Conservation (phyloP, 108 stramenopile genomes). For the Tribonema minus region DNA sequence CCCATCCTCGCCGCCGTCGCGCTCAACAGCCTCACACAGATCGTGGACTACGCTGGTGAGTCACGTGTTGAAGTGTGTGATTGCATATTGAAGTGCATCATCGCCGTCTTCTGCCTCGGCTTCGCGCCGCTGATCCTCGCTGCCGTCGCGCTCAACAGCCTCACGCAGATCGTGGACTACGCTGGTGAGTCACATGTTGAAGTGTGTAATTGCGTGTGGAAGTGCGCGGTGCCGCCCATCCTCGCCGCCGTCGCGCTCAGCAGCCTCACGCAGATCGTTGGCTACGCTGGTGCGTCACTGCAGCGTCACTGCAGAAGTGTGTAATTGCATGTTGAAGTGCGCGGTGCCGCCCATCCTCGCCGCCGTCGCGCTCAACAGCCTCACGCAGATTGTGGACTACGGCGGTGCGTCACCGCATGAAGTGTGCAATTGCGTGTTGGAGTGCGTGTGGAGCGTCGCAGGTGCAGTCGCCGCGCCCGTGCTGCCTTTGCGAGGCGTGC, state of each 20-base stretch:
- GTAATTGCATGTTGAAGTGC: neutral
- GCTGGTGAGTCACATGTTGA: neutral
- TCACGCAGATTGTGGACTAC: neutral
- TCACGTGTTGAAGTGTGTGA: neutral
- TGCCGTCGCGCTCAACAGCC: neutral
- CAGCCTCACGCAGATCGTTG: conserved; percentile 14
- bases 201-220: neutral
- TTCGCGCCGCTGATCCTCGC: neutral
- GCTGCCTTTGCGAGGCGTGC: too few relatives aligned
- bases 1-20: conserved; percentile 10
- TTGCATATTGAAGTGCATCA: neutral
- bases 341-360: too few relatives aligned
- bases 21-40: neutral
- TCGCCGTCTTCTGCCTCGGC: neutral
- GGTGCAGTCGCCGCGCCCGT: too few relatives aligned
- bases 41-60: conserved; percentile 32
- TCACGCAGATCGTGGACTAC: neutral
- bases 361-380: neutral
- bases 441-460: too few relatives aligned
- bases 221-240: conserved; percentile 4
- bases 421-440: neutral
- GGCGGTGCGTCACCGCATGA: neutral
- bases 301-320: neutral
- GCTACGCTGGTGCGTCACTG: conserved; percentile 15
- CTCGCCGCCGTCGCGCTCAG: too few relatives aligned